A percentile compares a stretch with the other conserved stretches of the same genome.
Evolutionary conservation across 306 rosid species (phyloP).

Genomic region (Alnus glutinosa): DNA sequence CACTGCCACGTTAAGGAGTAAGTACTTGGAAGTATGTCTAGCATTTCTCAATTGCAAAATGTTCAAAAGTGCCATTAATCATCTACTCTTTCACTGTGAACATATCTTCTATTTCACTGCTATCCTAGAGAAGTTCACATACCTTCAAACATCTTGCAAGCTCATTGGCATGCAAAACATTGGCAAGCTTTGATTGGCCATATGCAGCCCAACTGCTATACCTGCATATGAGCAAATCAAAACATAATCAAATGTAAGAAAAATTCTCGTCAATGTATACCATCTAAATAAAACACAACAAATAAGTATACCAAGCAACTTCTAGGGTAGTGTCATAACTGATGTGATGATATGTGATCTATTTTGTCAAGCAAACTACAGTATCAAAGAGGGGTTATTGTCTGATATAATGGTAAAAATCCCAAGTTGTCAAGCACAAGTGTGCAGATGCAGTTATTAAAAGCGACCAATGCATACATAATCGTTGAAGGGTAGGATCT

Average conservation of each 20-base stretch:
- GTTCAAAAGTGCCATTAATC: not conserved
- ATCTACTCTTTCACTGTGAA: constrained; percentile 18
- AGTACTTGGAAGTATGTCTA: too few relatives aligned
- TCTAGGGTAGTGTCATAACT: not conserved
- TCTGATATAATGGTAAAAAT: not conserved
- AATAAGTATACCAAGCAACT: not conserved
- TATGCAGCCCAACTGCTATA: constrained; percentile 67
- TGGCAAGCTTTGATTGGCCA: constrained; percentile 93
- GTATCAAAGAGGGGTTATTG: not conserved
- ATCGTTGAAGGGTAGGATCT: not conserved
- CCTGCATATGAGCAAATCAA: constrained; percentile 42
- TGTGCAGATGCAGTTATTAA: not conserved
- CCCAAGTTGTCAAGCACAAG: not conserved
- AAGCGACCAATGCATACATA: not conserved
- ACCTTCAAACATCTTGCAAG: constrained; percentile 70
- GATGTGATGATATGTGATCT: not conserved
- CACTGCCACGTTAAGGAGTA: too few relatives aligned
- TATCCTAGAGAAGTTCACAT: constrained; percentile 18
- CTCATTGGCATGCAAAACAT: constrained; percentile 83
- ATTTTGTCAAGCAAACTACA: not conserved
- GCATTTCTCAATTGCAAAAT: not conserved
- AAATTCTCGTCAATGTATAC: constrained; percentile 16
- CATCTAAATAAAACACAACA: not conserved
- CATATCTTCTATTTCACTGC: constrained; percentile 15
- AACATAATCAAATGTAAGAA: not conserved